Base-by-base conservation (phyloP, 495 filamentous ascomycete species). In the Amorphotheca resinae region DNA sequence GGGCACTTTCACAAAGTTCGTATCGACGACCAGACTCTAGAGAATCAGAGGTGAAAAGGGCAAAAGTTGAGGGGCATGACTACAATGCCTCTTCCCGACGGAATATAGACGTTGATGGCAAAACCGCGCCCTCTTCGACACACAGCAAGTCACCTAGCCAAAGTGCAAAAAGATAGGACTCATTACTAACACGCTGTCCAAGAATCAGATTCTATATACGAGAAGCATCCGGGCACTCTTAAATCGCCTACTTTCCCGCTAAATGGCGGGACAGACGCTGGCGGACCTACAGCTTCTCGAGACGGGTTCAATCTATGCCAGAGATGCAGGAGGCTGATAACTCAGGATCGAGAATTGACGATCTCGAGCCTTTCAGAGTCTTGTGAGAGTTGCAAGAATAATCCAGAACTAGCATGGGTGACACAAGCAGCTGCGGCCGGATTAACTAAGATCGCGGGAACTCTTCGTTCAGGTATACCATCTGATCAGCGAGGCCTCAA, bases 381-480 rank as follows among this genome's bases (percentile, higher is more conserved):
- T 25, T 44, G 41, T 32, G 48, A 46, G 38, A 18, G 38, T 4
- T 48, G 41, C 42, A 42, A 41, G 26, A 46, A 23, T 3, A 33
- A 43, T 34, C 44, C 51, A 3, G 51, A 50, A 37, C 40, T 50
- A 14, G 47, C 46, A 20, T 36, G 18, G 32, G 42, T 47, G 18
- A 40, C 40, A 11, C 38, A 47, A 34, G 34, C 34, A 25, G 38
- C 45, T 46, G 45, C 45, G 43, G 15, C 16, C 14, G 41, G 23
- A 42, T 48, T 55, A 33, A 55, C 38, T 46, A 16, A 52, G 37
- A 42, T 55, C 6, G 45, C 42, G 39, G 41, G 30, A n/a, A 55
- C 45, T 14, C 52, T 55, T 32, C 22, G 40, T 45, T 45, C 32
- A 12, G 44, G 49, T 15, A 48, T 48, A 17, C 35, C 48, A 17